Base-by-base conservation (phyloP, 495 filamentous ascomycete genomes). In the Trichoderma asperelloides region DNA sequence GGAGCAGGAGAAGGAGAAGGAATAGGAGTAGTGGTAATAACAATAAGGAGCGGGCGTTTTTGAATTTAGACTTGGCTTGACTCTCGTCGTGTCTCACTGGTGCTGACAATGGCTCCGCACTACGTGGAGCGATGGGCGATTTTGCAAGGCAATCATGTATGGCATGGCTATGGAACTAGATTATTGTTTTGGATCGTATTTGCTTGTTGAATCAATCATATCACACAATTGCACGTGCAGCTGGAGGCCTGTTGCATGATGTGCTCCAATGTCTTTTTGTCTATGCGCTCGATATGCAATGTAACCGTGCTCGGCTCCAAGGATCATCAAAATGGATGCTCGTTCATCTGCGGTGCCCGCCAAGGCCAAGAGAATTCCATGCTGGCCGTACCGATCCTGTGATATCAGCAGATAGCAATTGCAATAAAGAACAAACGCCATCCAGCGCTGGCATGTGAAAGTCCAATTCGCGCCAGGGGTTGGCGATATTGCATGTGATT, bases 361-460 rank as follows among this genome's bases (percentile, higher is more conserved):
- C 47, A 21, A 51, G 47, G 21, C 47, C 41, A 51, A 21, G n/a
- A 11, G 47, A n/a, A 8, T 23, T 51, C 18, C 5, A 51, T 51
- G 6, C 0, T 8, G 7, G 9, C 21, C 3, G 3, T 6, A 0
- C 4, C 18, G 11, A 21, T 21, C n/a, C 11, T 21, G 21, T 21
- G 18, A 51, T 11, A 51, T 21, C 47, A 51, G 8, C 47, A 51
- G 47, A 51, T 1, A 7, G 7, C 9, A 0, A 51, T 6, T 3
- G 5, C n/a, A 60, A 25, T 25, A 60, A 9, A 16, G 11, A 11
- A 18, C 2, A 3, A 47, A 3, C 43, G 2, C 16, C 43, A n/a
- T 47, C 15, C 43, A 47, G 43, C 55, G 3, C 27, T 30, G 55
- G 55, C 55, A 60, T 60, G 55, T 60, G 55, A 60, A 60, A 60